A percentile compares a stretch with the other conserved stretches of the same genome.
Conservation (phyloP, 2,329 filamentous ascomycete species). For the Triangularia verruculosa region DNA sequence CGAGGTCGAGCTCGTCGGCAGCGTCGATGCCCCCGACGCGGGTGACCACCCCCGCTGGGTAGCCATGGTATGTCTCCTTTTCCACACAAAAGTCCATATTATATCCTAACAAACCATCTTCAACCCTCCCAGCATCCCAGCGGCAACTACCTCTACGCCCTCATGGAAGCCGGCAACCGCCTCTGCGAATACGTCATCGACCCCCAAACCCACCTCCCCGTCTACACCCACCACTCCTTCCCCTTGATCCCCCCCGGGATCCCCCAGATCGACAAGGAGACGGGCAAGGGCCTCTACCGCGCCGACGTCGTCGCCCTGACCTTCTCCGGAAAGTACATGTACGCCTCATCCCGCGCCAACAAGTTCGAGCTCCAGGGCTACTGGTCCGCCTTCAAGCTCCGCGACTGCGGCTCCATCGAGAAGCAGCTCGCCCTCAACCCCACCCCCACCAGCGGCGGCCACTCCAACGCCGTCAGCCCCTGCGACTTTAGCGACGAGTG, state of each 20-base stretch:
- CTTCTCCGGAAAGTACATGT: constrained; percentile 69
- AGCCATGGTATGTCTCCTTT: constrained; percentile 50
- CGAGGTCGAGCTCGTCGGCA: constrained; percentile 66
- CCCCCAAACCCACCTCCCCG: constrained; percentile 66
- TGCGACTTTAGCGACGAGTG: constrained; percentile 84
- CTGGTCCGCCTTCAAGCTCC: constrained; percentile 74
- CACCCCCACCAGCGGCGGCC: constrained; percentile 81
- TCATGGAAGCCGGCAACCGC: constrained; percentile 88
- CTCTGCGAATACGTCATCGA: constrained; percentile 81
- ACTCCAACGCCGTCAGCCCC: constrained; percentile 83
- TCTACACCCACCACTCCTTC: constrained; percentile 73
- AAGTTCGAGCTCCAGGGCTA: constrained; percentile 74
- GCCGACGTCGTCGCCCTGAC: constrained; percentile 79
- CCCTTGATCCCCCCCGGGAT: constrained; percentile 77
- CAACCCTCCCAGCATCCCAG: constrained; percentile 54
- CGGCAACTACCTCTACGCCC: constrained; percentile 75
- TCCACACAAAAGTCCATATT: not conserved
- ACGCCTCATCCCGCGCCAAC: constrained; percentile 81
- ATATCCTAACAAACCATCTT: no score
- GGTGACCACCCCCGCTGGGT: constrained; percentile 86
- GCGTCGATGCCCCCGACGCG: constrained; percentile 65
- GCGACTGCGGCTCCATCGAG: constrained; percentile 67
- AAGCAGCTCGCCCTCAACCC: constrained; percentile 76
- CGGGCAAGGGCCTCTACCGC: constrained; percentile 64
- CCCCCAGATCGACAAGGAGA: constrained; percentile 40